Base-by-base conservation (phyloP, 306 rosid species). In the Ziziphus jujuba region DNA sequence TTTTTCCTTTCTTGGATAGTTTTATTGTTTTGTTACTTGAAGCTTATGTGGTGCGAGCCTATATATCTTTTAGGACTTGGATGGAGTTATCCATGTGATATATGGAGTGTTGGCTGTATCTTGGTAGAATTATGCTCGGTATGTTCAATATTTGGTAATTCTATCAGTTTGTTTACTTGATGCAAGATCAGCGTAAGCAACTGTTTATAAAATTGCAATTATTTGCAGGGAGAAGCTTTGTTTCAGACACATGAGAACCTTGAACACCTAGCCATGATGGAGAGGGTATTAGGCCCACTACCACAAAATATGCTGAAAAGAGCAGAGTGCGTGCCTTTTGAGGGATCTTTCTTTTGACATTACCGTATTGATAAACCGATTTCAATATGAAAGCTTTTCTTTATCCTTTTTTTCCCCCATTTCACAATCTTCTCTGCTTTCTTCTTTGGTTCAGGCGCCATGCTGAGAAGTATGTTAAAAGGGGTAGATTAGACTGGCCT, bases 241-340 rank as follows among this genome's bases (percentile, higher is more conserved):
- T 90, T 90, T 50, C 96, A 87, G 76, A 90, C 96, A 60, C 95
- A 90, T 35, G 96, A 90, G 77, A 87, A 87, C 82, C 74, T 90
- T 45, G 96, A 90, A 79, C 96, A 87, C 79, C 88, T 90, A 17
- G 96, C 95, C 11, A 87, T 90, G 96, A 90, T 90, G 95, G 96
- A 90, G 74, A 81, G 95, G 72, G 96, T 83, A 48, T 84, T 90
- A 64, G 96, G 96, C 50, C 81, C 88, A 8, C 44, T 87, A 54
- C 91, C 96, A 0, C 82, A 71, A 60, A 82, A 85, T 51, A 83
- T 90, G 87, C 75, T 90, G 71, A 90, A 82, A 83, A 87, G 84
- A 83, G 82, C 66, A 28, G 89, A 81, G 96, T 90, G 71, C 69
- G 96, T 80, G 63, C 51, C 51, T 2, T 31, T 50, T 20, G 28